phyloP scores from a whole-genome alignment of 176 grass and related monocot genomes.

The Otatea glauca region DNA sequence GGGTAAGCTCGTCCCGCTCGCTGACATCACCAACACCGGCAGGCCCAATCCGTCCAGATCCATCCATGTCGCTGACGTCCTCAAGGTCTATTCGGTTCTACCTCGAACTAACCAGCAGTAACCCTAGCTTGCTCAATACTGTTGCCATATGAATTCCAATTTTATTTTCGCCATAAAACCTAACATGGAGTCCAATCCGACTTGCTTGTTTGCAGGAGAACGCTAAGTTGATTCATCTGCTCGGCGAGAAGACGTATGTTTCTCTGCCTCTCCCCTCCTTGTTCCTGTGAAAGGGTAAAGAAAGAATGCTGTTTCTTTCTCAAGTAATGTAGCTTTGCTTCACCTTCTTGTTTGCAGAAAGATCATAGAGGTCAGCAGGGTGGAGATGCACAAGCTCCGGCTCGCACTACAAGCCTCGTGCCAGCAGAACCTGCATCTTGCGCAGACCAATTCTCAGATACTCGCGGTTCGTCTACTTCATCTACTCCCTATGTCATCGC shows the following conservation, averaged over 20 bases:
- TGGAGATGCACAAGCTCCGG: slow-evolving; percentile 60
- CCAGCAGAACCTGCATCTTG: slow-evolving; percentile 64
- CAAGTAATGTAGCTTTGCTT: background rate
- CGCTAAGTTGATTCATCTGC: slow-evolving; percentile 30
- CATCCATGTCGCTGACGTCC: slow-evolving; percentile 21
- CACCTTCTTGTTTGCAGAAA: slow-evolving; percentile 50
- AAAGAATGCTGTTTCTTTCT: background rate
- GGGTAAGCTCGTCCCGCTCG: slow-evolving; percentile 45
- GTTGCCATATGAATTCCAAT: background rate
- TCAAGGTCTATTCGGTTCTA: slow-evolving; percentile 42
- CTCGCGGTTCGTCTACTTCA: slow-evolving; percentile 50
- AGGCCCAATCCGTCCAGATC: slow-evolving; percentile 42
- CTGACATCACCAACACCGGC: slow-evolving; percentile 63
- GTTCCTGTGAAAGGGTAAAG: background rate
- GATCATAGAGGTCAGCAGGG: slow-evolving; percentile 42
- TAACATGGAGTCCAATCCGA: background rate
- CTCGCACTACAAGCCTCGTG: slow-evolving; percentile 30
- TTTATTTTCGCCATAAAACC: background rate
- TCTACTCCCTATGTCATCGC: slow-evolving; percentile 20
- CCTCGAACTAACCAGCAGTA: background rate
- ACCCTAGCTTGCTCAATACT: background rate
- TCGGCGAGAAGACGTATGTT: slow-evolving; percentile 58
- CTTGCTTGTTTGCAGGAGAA: slow-evolving; percentile 56
- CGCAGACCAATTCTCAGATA: slow-evolving; percentile 58
- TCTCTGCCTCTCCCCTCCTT: background rate